Evolutionary conservation across 2,329 filamentous ascomycete species (phyloP), one percentile per base, ranked within the genome.

Genomic region (Aspergillus sp.): DNA sequence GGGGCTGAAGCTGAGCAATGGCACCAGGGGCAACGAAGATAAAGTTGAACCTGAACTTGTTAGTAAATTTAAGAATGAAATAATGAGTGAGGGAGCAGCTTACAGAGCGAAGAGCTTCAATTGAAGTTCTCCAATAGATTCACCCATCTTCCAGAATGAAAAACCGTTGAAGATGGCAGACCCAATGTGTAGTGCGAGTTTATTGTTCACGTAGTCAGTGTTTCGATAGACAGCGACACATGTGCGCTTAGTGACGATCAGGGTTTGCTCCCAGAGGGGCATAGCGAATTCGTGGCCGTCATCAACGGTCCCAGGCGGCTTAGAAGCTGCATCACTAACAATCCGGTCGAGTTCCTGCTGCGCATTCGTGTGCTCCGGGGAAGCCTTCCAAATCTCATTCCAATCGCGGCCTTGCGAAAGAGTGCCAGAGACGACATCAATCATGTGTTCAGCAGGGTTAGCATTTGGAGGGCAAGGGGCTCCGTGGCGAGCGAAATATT

Each of bases 361-460:
- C 2, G 90, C 80, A 0, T 76, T 72, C 19, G 81, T 75, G 54
- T 86, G 83, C 69, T 91, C 85, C 5, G 84, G 79, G 0, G 88
- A 91, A 13, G 84, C 83, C 7, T 81, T 76, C 90, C 90, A 93
- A 67, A 91, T 86, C 45, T 91, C 82, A 67, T 89, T 87, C 90
- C 90, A 93, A 68, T 91, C 83, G 41, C 89, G 79, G 45, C 79
- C 80, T 46, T 80, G 79, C 0, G 80, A 82, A 1, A 83, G 69
- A 41, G 76, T 72, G 0, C 85, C 84, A 1, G 84, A 84, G 15
- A 77, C 73, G 8, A 76, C 72, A 22, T 80, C 71, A 54, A 86
- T 84, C 65, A 87, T 77, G 43, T 87, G 87, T 63, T 89, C 86
- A 0, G 86, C 86, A 3, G 86, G 82, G 66, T 88, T 89, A 65